Percentiles rank a stretch among this genome's conserved stretches.
These are phyloP conservation scores for Liriodendron chinense DNA, from an alignment of 164 flowering plant species.

Conservation along the genomic window DNA sequence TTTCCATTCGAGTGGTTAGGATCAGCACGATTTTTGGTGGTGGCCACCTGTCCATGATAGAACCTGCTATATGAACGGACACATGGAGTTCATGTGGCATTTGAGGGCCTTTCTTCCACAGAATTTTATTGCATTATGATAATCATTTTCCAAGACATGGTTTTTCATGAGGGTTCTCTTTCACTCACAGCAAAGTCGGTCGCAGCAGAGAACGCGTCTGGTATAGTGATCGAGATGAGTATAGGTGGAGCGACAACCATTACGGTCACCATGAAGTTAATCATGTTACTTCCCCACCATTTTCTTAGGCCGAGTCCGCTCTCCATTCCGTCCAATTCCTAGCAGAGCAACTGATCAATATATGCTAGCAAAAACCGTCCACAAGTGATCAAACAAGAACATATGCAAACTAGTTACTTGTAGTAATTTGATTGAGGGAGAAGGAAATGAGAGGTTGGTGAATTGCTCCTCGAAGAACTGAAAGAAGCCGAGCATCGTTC, in stretches of 20 bases:
- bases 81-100: too few species aligned
- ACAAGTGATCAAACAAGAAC: background rate
- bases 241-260: conserved; percentile 58
- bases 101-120: too few species aligned
- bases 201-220: conserved; percentile 70
- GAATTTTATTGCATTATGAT: too few species aligned
- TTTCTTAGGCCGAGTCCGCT: conserved; percentile 10
- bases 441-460: conserved; percentile 17
- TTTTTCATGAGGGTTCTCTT: background rate
- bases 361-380: background rate
- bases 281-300: conserved; percentile 56
- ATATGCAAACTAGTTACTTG: conserved; percentile 17
- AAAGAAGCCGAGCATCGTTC: conserved; percentile 64
- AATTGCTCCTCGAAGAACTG: conserved; percentile 73
- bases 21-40: background rate
- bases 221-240: conserved; percentile 45
- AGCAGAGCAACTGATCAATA: background rate
- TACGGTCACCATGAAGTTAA: conserved; percentile 32
- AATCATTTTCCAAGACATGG: background rate
- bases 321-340: background rate
- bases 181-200: conserved; percentile 75
- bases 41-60: too few species aligned
- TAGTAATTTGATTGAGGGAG: conserved; percentile 11
- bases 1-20: background rate
- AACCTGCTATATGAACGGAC: too few species aligned